Base-by-base conservation (phyloP, 192 early-diverging fungal species). In the Mortierella hygrophila region DNA sequence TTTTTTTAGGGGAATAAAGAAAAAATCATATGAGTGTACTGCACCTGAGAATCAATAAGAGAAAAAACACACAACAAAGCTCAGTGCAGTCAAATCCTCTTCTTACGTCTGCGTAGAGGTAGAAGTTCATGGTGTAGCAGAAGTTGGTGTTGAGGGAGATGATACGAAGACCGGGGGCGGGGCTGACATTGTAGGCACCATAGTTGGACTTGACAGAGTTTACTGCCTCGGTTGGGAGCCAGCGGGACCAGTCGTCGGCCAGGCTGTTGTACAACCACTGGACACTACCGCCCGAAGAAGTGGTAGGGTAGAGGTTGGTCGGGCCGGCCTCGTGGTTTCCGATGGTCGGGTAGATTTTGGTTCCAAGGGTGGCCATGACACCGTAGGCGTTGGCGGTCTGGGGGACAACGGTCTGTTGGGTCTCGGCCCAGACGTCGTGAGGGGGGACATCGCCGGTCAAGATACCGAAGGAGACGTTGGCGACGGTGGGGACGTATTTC, bases 91-190 rank as follows among this genome's bases (percentile, higher is more conserved):
- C 44, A 44, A 44, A 11, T 44, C 11, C 44, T 44, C 4, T 44
- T 44, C 23, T 57, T n/a, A 57, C 55, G 38, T 88, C 52, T 20
- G 83, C 85, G 70, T 89, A 88, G 18, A 91, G 74, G 78, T 90
- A 90, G 77, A 88, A 90, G 82, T 93, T 92, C 42, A 90, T 63
- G 35, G 76, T 89, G 75, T 93, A 93, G 49, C 91, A 93, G 70
- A 91, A 93, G 70, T 92, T 93, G 47, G 90, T 93, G 72, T 93
- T 93, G 29, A 93, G 69, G 13, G 88, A 88, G 60, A 93, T 88
- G 21, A 93, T 73, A n/a, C 88, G 86, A 35, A 93, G 77, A 0
- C 89, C 90, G 37, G 82, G 74, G 18, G 71, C 55, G 23, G 91
- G 91, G 74, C 82, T 84, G 3, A 77, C 73, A 11, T 83, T 84